These are phyloP conservation scores for Penicillium italicum DNA, from an alignment of 2,329 filamentous ascomycete species.

Conservation along the genomic window DNA sequence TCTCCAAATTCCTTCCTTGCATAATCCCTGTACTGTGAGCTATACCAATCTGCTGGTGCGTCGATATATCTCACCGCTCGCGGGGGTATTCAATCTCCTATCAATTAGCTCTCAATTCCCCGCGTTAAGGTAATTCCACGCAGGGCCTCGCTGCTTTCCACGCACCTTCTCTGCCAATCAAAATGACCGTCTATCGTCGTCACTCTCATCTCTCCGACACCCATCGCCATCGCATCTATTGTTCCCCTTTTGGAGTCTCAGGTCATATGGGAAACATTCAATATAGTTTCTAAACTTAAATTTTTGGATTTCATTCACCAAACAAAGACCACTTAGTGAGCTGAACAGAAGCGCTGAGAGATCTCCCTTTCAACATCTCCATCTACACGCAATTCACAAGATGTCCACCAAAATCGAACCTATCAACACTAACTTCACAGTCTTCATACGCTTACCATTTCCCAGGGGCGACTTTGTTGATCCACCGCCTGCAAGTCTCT, in stretches of 20 bases:
- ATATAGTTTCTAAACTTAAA: background rate
- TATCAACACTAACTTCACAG: conserved; percentile 51
- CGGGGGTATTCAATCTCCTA: background rate
- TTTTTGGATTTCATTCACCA: background rate
- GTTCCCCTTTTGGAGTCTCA: background rate
- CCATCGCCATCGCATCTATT: conserved; percentile 3
- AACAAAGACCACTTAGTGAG: background rate
- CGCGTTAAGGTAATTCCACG: background rate
- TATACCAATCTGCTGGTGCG: background rate
- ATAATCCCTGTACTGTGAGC: background rate
- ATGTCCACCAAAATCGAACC: conserved; percentile 12
- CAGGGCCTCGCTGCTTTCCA: background rate
- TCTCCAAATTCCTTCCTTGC: background rate
- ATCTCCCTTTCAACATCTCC: background rate
- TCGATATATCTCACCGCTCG: background rate
- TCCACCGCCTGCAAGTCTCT: conserved; percentile 67
- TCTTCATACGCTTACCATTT: conserved; percentile 88
- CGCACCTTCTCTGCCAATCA: conserved; percentile 10
- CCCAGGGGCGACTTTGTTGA: conserved; percentile 83
- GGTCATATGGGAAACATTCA: background rate
- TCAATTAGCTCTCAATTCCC: background rate
- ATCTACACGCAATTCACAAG: conserved; percentile 2
- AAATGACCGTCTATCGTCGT: background rate
- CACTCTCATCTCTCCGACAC: conserved; percentile 7
- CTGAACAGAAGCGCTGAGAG: background rate